phyloP scores from a whole-genome alignment of 108 stramenopile genomes.

The Pinguiococcus pyrenoidosus region DNA sequence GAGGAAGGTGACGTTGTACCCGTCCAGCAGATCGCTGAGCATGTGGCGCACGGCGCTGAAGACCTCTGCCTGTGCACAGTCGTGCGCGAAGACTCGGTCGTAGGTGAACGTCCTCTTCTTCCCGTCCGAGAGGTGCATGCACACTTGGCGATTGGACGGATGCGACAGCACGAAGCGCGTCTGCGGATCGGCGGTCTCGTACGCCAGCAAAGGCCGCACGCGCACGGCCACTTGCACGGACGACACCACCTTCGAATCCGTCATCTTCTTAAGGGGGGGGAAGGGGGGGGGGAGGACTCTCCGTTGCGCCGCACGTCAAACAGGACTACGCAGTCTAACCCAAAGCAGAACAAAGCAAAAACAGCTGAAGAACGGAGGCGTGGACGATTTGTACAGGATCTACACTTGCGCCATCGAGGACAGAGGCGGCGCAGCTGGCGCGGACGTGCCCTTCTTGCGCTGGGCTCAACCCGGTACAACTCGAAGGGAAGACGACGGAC shows the following conservation, averaged over 20 bases:
- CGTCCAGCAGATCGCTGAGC: constrained; percentile 60
- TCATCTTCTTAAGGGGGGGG: background rate
- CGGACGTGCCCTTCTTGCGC: too few species aligned
- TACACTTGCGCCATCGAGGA: too few species aligned
- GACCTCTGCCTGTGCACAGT: constrained; percentile 30
- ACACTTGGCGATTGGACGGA: background rate
- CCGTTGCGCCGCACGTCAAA: too few species aligned
- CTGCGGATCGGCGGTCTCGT: constrained; percentile 2
- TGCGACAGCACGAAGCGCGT: background rate
- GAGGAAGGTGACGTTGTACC: constrained; percentile 62
- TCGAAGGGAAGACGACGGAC: too few species aligned
- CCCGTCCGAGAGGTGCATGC: background rate
- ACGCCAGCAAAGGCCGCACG: constrained; percentile 22
- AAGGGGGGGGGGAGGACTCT: background rate
- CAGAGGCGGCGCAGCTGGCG: too few species aligned
- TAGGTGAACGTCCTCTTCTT: constrained; percentile 6
- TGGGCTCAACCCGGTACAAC: too few species aligned
- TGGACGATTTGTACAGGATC: too few species aligned
- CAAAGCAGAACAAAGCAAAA: too few species aligned
- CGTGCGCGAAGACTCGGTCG: constrained; percentile 31
- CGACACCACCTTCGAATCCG: background rate
- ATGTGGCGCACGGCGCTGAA: constrained; percentile 53
- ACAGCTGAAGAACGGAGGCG: too few species aligned
- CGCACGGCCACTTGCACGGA: constrained; percentile 36
- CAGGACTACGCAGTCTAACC: too few species aligned